Evolutionary conservation across 2,329 filamentous ascomycete genomes (phyloP).

Genomic region (Aquanectria penicillioides): DNA sequence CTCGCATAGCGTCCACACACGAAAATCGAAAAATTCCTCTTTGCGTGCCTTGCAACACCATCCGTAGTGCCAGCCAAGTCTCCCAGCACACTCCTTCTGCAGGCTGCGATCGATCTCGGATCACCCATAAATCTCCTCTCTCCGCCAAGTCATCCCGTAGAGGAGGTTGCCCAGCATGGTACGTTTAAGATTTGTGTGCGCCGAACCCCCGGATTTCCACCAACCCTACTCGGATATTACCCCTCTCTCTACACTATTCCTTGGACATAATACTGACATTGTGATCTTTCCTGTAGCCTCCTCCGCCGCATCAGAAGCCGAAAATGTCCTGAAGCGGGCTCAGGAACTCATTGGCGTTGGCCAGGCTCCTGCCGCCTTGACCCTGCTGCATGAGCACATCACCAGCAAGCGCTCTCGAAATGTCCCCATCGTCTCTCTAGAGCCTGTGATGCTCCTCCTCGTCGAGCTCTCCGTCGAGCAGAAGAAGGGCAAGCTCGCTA

Average conservation of each 20-base stretch:
- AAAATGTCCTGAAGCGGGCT: constrained; percentile 98
- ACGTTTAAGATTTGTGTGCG: constrained; percentile 39
- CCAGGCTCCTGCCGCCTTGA: constrained; percentile 91
- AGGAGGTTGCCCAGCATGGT: constrained; percentile 65
- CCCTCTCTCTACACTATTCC: constrained; percentile 41
- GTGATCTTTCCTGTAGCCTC: constrained; percentile 69
- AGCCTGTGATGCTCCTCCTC: constrained; percentile 98
- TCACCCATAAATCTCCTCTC: constrained; percentile 50
- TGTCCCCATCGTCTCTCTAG: constrained; percentile 93
- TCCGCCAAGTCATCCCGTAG: constrained; percentile 51
- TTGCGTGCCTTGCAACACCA: constrained; percentile 49
- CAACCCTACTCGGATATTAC: constrained; percentile 37
- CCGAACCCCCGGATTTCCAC: background rate
- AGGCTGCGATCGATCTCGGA: constrained; percentile 52
- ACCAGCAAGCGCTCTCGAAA: constrained; percentile 98
- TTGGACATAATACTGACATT: constrained; percentile 42
- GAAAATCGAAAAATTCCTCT: constrained; percentile 57
- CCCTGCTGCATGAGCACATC: constrained; percentile 98
- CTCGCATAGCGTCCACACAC: constrained; percentile 57
- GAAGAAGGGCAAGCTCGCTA: constrained; percentile 97
- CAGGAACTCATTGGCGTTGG: constrained; percentile 98
- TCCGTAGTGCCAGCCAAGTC: constrained; percentile 52
- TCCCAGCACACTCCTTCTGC: constrained; percentile 45
- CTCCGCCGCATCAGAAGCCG: constrained; percentile 95
- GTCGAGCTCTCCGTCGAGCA: constrained; percentile 97